phyloP scores from a whole-genome alignment of 2,329 filamentous ascomycete species.

The Colletotrichum tanaceti region DNA sequence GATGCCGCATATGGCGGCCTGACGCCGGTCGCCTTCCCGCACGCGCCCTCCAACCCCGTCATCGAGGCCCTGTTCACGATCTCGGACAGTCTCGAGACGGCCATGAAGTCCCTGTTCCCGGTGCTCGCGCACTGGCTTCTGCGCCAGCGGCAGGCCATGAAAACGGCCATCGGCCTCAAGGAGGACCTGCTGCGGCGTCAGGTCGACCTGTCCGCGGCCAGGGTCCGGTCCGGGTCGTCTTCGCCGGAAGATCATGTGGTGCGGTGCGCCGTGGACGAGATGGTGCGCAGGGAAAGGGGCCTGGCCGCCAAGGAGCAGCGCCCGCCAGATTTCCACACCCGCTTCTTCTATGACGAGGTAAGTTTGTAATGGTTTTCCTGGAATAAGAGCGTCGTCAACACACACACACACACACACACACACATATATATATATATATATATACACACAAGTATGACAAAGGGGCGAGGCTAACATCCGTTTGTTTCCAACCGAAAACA shows the following conservation, averaged over 20 bases:
- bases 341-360: slow-evolving; percentile 50
- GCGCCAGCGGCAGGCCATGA: slow-evolving; percentile 17
- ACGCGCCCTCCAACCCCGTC: slow-evolving; percentile 12
- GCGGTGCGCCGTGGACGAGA: slow-evolving; percentile 28
- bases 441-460: no score
- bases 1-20: background rate
- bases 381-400: no score
- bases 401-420: no score
- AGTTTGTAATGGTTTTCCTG: no score
- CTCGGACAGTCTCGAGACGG: slow-evolving; percentile 25
- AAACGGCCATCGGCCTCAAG: slow-evolving; percentile 16
- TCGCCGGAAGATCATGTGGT: background rate
- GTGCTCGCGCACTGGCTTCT: slow-evolving; percentile 28
- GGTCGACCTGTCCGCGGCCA: slow-evolving; percentile 11
- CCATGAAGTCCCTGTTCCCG: slow-evolving; percentile 34
- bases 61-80: slow-evolving; percentile 26
- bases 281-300: slow-evolving; percentile 30
- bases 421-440: no score
- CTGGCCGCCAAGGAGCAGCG: slow-evolving; percentile 16
- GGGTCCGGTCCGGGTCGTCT: slow-evolving; percentile 8
- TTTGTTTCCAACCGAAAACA: slow-evolving; percentile 8
- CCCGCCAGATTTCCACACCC: slow-evolving; percentile 31
- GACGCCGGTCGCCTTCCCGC: slow-evolving; percentile 1
- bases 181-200: slow-evolving; percentile 19
- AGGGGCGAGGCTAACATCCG: background rate